Evolutionary conservation across 2,329 filamentous ascomycete genomes (phyloP), one percentile per base, ranked within the genome.

Genomic region (Lecanosticta acicola): DNA sequence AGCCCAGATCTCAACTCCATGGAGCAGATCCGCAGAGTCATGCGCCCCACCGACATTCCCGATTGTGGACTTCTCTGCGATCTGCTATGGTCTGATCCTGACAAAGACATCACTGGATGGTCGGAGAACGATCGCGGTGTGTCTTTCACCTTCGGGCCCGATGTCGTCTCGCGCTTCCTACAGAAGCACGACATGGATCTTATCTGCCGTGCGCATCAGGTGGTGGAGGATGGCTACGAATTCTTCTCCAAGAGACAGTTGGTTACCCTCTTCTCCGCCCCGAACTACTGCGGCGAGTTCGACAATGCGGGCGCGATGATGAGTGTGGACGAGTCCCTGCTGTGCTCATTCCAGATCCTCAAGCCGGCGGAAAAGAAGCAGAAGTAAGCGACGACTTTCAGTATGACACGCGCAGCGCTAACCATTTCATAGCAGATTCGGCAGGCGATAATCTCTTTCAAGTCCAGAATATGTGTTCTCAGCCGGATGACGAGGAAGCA

Each of bases 281-380:
- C 93, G 58, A 98, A 98, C 75, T 98, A 98, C 77, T 98, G 91
- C 64, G 91, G 91, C 70, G 93, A 98, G 74, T 98, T 98, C 66
- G 93, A 98, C 77, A 98, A 98, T 66, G 91, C 91, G 43, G 93
- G 93, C 68, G 93, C 93, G 56, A 97, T 98, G 91, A 97, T 98
- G 93, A 96, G 90, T 66, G 93, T 98, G 32, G 93, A 97, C 68
- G 93, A 97, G 78, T 96, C 90, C 70, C 74, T 98, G 71, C 78
- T 98, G 64, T 98, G 93, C 78, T 96, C 90, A 54, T 98, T 98
- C 84, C 93, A 97, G 86, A 97, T 98, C 68, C 79, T 98, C 76
- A 98, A 97, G 78, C 93, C 93, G 66, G 93, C 93, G 71, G 93
- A 98, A 81, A 98, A 98, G 84, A 98, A 98, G 84, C 91, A 96